A percentile compares a stretch with the other conserved stretches of the same genome.
Evolutionary conservation across 2,329 filamentous ascomycete genomes (phyloP).

Genomic region (Exophiala lecanii-corni): DNA sequence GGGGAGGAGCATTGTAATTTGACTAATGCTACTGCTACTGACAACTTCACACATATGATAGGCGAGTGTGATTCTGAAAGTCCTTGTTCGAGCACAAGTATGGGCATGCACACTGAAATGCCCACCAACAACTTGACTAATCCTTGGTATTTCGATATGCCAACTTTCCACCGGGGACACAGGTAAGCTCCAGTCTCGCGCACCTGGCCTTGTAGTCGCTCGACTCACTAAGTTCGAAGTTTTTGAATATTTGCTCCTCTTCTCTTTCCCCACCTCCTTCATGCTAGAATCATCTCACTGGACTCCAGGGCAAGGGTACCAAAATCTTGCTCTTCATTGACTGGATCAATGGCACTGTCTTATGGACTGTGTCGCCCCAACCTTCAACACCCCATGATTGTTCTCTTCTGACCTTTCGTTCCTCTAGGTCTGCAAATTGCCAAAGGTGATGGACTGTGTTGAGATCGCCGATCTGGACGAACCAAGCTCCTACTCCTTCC

Average conservation of each 20-base stretch:
- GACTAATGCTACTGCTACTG: too few relatives aligned
- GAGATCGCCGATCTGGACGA: constrained; percentile 94
- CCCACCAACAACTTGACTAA: too few relatives aligned
- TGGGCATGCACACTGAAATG: too few relatives aligned
- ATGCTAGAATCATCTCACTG: constrained; percentile 65
- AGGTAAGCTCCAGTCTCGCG: too few relatives aligned
- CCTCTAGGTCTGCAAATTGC: constrained; percentile 97
- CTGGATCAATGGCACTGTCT: constrained; percentile 95
- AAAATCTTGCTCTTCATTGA: constrained; percentile 92
- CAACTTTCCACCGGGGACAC: too few relatives aligned
- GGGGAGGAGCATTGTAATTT: too few relatives aligned
- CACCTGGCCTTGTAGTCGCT: too few relatives aligned
- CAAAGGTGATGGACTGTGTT: constrained; percentile 98
- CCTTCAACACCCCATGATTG: constrained; percentile 93
- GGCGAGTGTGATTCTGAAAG: too few relatives aligned
- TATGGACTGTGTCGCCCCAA: constrained; percentile 96
- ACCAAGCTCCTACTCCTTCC: constrained; percentile 98
- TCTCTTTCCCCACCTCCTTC: neutral
- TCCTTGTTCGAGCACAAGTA: too few relatives aligned
- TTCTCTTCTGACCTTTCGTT: constrained; percentile 83
- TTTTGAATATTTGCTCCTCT: constrained; percentile 16
- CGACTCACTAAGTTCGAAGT: too few relatives aligned
- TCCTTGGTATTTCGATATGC: too few relatives aligned
- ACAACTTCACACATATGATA: too few relatives aligned
- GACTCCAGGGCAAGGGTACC: constrained; percentile 94